Evolutionary conservation across 345 rosid genomes (phyloP).

Genomic region (Aurinia saxatilis): DNA sequence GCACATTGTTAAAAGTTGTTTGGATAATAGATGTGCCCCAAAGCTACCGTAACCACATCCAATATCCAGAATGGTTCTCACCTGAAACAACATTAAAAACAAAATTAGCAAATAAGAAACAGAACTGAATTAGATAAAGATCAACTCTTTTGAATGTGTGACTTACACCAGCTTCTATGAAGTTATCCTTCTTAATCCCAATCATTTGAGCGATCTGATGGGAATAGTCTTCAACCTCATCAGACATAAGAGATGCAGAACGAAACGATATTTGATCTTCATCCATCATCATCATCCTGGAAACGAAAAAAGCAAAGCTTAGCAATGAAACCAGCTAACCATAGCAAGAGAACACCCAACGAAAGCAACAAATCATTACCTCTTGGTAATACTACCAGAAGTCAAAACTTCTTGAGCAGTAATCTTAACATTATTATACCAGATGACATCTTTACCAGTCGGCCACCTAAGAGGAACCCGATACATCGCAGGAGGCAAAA

Average conservation of each 20-base stretch:
- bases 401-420: constrained; percentile 90
- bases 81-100: constrained; percentile 37
- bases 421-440: constrained; percentile 84
- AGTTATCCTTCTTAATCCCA: constrained; percentile 75
- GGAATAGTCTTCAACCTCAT: constrained; percentile 94
- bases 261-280: constrained; percentile 94
- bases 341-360: no score
- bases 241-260: constrained; percentile 78
- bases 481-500: constrained; percentile 66
- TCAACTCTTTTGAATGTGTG: neutral
- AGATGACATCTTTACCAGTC: constrained; percentile 85
- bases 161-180: constrained; percentile 88
- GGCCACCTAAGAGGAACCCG: constrained; percentile 96
- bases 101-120: neutral
- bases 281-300: constrained; percentile 97
- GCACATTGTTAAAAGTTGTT: constrained; percentile 85
- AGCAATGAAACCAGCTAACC: neutral
- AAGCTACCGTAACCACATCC: constrained; percentile 99
- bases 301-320: neutral
- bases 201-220: constrained; percentile 98
- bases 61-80: constrained; percentile 89
- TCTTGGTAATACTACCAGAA: constrained; percentile 92
- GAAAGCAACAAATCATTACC: constrained; percentile 39
- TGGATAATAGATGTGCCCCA: constrained; percentile 89
- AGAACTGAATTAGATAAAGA: constrained; percentile 1